Base-by-base conservation (phyloP, 106 monocot genomes). In the Hemerocallis citrina region DNA sequence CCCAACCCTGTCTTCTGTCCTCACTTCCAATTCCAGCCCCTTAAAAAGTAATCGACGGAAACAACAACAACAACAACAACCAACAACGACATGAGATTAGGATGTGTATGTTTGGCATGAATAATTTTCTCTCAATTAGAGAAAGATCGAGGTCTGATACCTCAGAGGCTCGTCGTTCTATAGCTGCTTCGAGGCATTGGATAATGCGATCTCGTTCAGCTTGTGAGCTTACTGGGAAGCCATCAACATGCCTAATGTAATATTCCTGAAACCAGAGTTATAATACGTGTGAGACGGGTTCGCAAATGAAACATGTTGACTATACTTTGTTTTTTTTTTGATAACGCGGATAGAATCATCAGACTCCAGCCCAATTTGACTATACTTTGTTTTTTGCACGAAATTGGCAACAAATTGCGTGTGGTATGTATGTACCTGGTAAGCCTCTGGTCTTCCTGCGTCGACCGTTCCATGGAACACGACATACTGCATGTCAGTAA, bases 391-490 rank as follows among this genome's bases (percentile, higher is more conserved):
- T 60, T 20, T 43, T 37, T 10, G 74, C 30, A 2, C 67, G 24
- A 33, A 52, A 14, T 41, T 41, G 40, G 30, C 19, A 28, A 32
- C 34, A 64, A 23, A 14, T 19, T 50, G 17, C 27, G 30, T 52
- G 22, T 7, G 27, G 16, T 24, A 10, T n/a, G n/a, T 20, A 35
- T 45, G 22, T 31, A 23, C 85, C 80, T 69, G 86, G 63, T 70
- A 73, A 25, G 86, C 82, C 20, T 72, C 74, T 15, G 36, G 4
- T 0, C 50, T 60, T 35, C 65, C 65, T 2, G 69, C 55, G n/a
- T 55, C 35, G 7, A 87, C 69, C 3, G 66, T 87, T 9, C 78
- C 86, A 59, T 87, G 86, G 50, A 82, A 87, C 21, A 87, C 73
- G 12, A 82, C 75, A 29, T 82, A 87, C 19, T 69, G 49, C 79